Base-by-base conservation (phyloP, 306 rosid species). In the Pachyrhizus erosus region DNA sequence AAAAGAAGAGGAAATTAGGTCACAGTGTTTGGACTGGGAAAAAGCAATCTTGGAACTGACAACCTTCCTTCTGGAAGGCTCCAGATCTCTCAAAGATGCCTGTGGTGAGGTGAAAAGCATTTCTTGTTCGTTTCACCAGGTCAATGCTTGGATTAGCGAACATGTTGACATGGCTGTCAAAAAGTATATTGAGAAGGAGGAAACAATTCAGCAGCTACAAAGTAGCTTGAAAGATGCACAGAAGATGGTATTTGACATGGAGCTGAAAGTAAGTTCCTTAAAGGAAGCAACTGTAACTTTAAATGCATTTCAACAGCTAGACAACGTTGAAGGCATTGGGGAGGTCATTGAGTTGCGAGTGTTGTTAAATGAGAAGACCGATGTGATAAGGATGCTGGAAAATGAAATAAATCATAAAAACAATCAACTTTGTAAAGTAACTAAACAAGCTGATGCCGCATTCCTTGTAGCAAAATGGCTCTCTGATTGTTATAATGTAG, bases 31-130 rank as follows among this genome's bases (percentile, higher is more conserved):
- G 86, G 90, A 89, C 79, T 93, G 99, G 98, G 99, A 96, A 89
- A 87, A 86, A 84, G 97, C 96, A 76, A 87, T 87, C 64, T 68
- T 87, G 64, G 99, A 96, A 85, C 87, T 96, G 76, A 93, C 97
- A 77, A 84, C 88, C 60, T 93, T 93, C 84, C 97, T 96, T 86
- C 84, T 89, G 10, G 99, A 96, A 84, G 92, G 99, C 73, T 91
- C 97, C 78, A 96, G 90, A 83, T 90, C 96, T 81, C 93, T 96
- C 78, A 91, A 75, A 85, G 94, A 88, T 84, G 97, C 91, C n/a
- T 87, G 93, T 70, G 85, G 93, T 24, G 94, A 96, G 81, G 89
- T 91, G 69, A 89, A 96, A 88, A 82, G 77, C 76, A 93, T 96
- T 71, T 80, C 90, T 31, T 43, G 85, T 81, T 90, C 97, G 85